A percentile compares a stretch with the other conserved stretches of the same genome.
phyloP scores from a whole-genome alignment of 495 filamentous ascomycete genomes.

The Geoglossum glabrum region DNA sequence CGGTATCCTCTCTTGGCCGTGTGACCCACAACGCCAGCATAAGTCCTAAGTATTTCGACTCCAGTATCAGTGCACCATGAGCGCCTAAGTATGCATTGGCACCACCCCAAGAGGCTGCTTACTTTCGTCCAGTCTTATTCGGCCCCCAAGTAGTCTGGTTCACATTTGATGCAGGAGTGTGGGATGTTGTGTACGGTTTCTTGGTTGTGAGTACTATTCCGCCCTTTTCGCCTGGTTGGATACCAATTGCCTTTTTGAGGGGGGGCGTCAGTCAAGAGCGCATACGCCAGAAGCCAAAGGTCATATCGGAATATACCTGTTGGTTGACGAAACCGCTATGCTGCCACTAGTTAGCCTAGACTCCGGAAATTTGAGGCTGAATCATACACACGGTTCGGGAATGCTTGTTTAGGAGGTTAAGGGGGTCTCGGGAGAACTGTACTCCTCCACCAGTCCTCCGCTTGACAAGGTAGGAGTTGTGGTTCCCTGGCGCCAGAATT shows the following conservation, averaged over 20 bases:
- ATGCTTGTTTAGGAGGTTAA: slow-evolving; percentile 81
- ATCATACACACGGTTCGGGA: slow-evolving; percentile 54
- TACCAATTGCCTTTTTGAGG: slow-evolving; percentile 52
- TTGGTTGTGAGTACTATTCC: slow-evolving; percentile 63
- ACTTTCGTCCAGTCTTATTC: slow-evolving; percentile 59
- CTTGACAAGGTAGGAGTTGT: slow-evolving; percentile 81
- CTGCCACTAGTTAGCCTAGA: slow-evolving; percentile 27
- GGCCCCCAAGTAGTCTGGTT: slow-evolving; percentile 44
- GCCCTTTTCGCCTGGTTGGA: slow-evolving; percentile 44
- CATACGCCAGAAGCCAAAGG: background rate
- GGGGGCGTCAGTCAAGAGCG: background rate
- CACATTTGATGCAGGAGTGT: slow-evolving; percentile 46
- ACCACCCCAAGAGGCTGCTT: slow-evolving; percentile 21
- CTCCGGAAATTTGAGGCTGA: background rate
- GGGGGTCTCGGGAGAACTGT: slow-evolving; percentile 80
- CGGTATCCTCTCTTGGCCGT: slow-evolving; percentile 61
- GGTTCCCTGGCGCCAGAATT: slow-evolving; percentile 33
- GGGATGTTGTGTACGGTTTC: slow-evolving; percentile 37
- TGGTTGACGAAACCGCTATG: slow-evolving; percentile 79
- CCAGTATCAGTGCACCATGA: slow-evolving; percentile 2
- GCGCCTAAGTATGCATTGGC: background rate
- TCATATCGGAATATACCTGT: slow-evolving; percentile 42
- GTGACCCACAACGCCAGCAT: slow-evolving; percentile 58
- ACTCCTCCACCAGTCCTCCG: slow-evolving; percentile 52
- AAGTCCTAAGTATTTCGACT: slow-evolving; percentile 41